Evolutionary conservation across 2,329 filamentous ascomycete genomes (phyloP).

Genomic region (Gliomastix tumulicola): DNA sequence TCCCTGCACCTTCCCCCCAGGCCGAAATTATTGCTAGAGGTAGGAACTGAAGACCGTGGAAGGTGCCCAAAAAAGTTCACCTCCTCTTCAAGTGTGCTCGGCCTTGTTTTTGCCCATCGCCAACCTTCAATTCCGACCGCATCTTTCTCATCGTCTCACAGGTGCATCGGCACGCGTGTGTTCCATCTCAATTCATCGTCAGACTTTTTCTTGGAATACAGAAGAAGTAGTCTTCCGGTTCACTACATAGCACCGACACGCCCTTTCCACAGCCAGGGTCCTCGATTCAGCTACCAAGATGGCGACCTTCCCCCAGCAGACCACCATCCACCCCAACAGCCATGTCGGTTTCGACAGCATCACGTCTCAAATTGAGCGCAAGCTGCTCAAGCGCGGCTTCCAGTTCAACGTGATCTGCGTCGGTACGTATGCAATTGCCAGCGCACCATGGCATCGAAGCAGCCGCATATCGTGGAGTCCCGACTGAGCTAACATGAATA

Average conservation of each 20-base stretch:
- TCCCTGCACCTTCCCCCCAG: slow-evolving; percentile 28
- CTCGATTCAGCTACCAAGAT: slow-evolving; percentile 27
- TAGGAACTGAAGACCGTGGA: slow-evolving; percentile 20
- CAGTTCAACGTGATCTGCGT: slow-evolving; percentile 99
- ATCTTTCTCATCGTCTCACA: slow-evolving; percentile 1
- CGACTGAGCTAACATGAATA: background rate
- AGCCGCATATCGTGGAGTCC: no score
- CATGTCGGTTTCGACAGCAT: slow-evolving; percentile 99
- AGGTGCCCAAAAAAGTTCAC: slow-evolving; percentile 28
- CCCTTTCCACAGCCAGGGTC: slow-evolving; percentile 1
- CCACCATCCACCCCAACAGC: slow-evolving; percentile 81
- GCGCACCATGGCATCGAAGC: no score
- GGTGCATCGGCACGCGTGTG: background rate
- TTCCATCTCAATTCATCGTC: background rate
- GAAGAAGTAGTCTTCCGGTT: slow-evolving; percentile 4
- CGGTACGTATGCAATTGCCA: slow-evolving; percentile 60
- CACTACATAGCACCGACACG: slow-evolving; percentile 9
- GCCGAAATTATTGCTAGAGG: slow-evolving; percentile 42
- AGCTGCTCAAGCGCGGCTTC: slow-evolving; percentile 98
- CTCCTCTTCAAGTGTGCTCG: slow-evolving; percentile 15
- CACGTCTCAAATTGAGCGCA: slow-evolving; percentile 98
- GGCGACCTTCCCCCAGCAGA: slow-evolving; percentile 58
- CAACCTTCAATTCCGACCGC: slow-evolving; percentile 1
- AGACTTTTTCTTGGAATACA: slow-evolving; percentile 9
- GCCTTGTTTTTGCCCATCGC: background rate